Evolutionary conservation across 2,329 filamentous ascomycete species (phyloP).

Genomic region (Helminthosporium solani): DNA sequence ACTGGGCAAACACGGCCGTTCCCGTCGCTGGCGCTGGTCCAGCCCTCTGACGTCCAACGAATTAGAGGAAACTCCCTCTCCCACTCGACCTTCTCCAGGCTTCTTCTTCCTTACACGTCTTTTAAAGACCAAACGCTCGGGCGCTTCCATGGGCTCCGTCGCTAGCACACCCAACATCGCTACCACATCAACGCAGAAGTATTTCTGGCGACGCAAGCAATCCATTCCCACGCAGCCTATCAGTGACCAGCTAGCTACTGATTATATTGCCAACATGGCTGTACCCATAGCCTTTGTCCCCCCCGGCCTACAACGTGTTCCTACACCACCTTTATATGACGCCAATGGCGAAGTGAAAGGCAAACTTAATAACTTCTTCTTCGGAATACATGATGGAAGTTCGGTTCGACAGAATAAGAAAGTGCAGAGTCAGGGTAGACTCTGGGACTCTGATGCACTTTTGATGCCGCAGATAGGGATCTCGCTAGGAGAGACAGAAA

Average conservation of each 20-base stretch:
- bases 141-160: background rate
- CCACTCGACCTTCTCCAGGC: slow-evolving; percentile 6
- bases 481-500: slow-evolving; percentile 11
- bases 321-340: slow-evolving; percentile 29
- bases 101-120: slow-evolving; percentile 20
- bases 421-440: slow-evolving; percentile 15
- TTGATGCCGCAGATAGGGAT: slow-evolving; percentile 36
- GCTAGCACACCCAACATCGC: background rate
- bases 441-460: slow-evolving; percentile 40
- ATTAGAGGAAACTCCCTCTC: slow-evolving; percentile 6
- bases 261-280: slow-evolving; percentile 13
- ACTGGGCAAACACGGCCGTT: slow-evolving; percentile 14
- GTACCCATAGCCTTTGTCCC: slow-evolving; percentile 28
- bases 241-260: background rate
- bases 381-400: slow-evolving; percentile 21
- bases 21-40: slow-evolving; percentile 24
- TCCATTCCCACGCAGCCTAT: background rate
- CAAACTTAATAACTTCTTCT: slow-evolving; percentile 37
- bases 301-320: slow-evolving; percentile 26
- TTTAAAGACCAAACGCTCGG: slow-evolving; percentile 18
- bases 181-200: background rate
- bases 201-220: slow-evolving; percentile 11
- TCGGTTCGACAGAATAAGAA: slow-evolving; percentile 7
- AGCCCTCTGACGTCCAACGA: slow-evolving; percentile 13
- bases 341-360: slow-evolving; percentile 26